Evolutionary conservation across 83 land plant genomes (phyloP).

Genomic region (Picea abies): DNA sequence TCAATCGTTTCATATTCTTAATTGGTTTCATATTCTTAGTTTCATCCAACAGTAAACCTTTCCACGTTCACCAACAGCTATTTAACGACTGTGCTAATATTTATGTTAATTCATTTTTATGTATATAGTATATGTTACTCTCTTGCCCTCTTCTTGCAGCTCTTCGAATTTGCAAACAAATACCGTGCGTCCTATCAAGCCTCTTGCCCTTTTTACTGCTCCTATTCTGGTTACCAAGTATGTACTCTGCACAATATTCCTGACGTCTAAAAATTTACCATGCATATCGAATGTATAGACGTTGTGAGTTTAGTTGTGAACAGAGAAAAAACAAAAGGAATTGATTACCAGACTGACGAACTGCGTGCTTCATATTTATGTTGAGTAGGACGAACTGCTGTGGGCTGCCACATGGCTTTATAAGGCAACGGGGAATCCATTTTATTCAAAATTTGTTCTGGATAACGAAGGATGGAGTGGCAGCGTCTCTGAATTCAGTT

Average conservation of each 20-base stretch:
- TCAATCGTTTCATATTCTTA: no score
- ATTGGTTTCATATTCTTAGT: no score
- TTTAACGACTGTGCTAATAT: no score
- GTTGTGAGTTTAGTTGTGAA: no score
- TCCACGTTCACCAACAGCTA: no score
- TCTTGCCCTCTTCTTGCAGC: conserved; percentile 72
- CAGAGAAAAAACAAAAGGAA: no score
- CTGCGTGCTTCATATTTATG: conserved; percentile 55
- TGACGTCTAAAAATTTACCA: no score
- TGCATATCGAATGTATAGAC: no score
- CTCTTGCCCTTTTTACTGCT: conserved; percentile 92
- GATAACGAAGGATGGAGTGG: conserved; percentile 42
- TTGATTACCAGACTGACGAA: conserved; percentile 12
- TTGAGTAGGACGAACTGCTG: conserved; percentile 68
- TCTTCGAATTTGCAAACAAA: conserved; percentile 51
- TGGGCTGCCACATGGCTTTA: conserved; percentile 91
- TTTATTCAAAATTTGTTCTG: conserved; percentile 49
- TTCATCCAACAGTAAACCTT: no score
- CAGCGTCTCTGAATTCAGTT: conserved; percentile 75
- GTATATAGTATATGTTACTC: conserved; percentile 62
- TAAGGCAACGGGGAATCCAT: conserved; percentile 38
- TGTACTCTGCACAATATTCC: conserved; percentile 23
- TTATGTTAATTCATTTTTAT: conserved; percentile 13
- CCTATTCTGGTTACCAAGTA: conserved; percentile 72
- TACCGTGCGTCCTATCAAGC: conserved; percentile 59